Evolutionary conservation across 768 basidiomycete genomes (phyloP), one percentile per base, ranked within the genome.

Genomic region (Boletus tylopilopsis): DNA sequence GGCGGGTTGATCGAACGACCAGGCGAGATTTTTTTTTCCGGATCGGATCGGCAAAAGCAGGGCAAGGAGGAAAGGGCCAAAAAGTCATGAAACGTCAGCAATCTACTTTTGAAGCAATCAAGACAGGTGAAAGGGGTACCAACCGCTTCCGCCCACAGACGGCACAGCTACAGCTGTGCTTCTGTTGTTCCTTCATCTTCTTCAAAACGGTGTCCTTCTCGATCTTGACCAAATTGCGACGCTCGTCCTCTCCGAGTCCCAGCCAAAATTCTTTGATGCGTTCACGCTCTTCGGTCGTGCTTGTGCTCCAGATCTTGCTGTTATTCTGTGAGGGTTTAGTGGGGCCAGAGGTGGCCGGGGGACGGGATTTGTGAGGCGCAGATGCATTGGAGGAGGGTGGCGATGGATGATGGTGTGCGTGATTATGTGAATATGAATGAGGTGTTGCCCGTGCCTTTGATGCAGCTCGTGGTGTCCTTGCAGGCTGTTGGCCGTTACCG

Each of bases 141-240:
- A 62, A 90, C 90, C 95, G 87, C 79, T 99, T 99, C 67, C 95
- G 76, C 47, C 94, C 93, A 74, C 95, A 95, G 29, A 97, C 90
- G 33, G 94, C 93, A 75, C 95, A 95, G 53, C 85, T 85, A 67
- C 96, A 99, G 53, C 85, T 87, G 67, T 97, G 93, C 64, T 90
- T 88, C 80, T 97, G 94, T 75, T 97, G 91, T 71, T 99, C 96
- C 76, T 98, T 98, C 94, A 99, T 99, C 82, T 98, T 98, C 71
- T 82, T 82, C 50, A 98, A 73, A 25, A 98, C 95, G 22, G 93
- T 92, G 68, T 97, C 94, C 73, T 98, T 98, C 78, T 99, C 96
- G 63, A 97, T 83, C 77, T 90, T 90, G 73, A 99, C 93, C 52
- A 99, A 80, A 71, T 83, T 87, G 54, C 90, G 74, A 25, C 96